A percentile compares a stretch with the other conserved stretches of the same genome.
phyloP scores from a whole-genome alignment of 768 basidiomycete genomes.

The Artomyces pyxidatus region DNA sequence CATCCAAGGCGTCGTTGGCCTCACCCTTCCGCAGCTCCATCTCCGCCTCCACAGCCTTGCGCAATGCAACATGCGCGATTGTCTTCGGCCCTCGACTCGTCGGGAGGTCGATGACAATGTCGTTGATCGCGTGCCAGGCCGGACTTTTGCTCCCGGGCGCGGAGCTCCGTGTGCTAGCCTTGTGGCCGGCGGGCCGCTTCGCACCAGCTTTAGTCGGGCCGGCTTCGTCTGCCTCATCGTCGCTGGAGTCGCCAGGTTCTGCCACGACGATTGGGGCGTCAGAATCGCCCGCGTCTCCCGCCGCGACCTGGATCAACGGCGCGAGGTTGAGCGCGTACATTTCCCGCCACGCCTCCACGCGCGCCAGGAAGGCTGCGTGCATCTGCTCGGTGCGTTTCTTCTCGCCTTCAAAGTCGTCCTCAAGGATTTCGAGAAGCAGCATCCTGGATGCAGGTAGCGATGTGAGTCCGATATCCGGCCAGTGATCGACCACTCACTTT shows the following conservation, averaged over 20 bases:
- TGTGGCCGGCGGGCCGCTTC: background rate
- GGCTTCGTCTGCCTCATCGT: background rate
- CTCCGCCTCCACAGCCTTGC: background rate
- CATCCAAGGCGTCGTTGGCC: slow-evolving; percentile 5
- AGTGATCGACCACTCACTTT: background rate
- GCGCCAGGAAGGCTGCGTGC: background rate
- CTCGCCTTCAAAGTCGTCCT: background rate
- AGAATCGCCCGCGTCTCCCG: background rate
- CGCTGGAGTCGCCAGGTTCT: background rate
- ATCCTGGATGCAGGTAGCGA: background rate
- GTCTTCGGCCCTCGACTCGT: background rate
- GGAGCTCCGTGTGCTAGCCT: background rate
- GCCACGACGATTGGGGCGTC: background rate
- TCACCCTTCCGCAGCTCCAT: background rate
- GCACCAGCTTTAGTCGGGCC: background rate
- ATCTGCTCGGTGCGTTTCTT: background rate
- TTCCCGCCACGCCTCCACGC: background rate
- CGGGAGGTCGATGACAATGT: background rate
- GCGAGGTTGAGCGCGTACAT: background rate
- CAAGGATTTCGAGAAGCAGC: background rate
- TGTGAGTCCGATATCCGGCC: background rate
- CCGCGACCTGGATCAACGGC: background rate
- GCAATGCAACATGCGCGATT: background rate
- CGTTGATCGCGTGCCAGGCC: background rate
- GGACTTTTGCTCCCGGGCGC: background rate